Base-by-base conservation (phyloP, 1,284 basidiomycete species). In the Somion occarium region DNA sequence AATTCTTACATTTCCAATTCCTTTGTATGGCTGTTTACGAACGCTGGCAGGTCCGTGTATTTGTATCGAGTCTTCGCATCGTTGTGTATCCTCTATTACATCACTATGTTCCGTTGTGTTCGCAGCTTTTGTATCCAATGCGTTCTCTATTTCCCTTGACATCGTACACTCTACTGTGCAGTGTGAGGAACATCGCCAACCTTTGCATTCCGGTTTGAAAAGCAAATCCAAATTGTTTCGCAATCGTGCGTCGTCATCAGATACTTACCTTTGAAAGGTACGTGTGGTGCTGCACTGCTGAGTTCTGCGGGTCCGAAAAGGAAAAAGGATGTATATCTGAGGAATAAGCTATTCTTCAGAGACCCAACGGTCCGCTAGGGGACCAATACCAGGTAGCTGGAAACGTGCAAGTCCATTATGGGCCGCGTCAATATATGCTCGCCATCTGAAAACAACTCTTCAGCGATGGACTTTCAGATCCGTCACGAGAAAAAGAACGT, bases 281-380 rank as follows among this genome's bases (percentile, higher is more conserved):
- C 34, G 9, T 11, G 34, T 11, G n/a, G 11, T 37, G 34, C n/a
- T n/a, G 9, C 34, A n/a, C 34, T 9, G 11, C 34, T 37, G 9
- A n/a, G 34, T 37, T 37, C 34, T 37, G 34, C n/a, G n/a, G 34
- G 34, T n/a, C n/a, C n/a, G n/a, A n/a, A n/a, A n/a, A n/a, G n/a
- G n/a, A n/a, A n/a, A n/a, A n/a, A n/a, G n/a, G n/a, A n/a, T n/a
- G n/a, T n/a, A n/a, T n/a, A n/a, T n/a, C n/a, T n/a, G n/a, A n/a
- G n/a, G n/a, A n/a, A n/a, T n/a, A n/a, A n/a, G n/a, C n/a, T n/a
- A 88, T 62, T 90, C 86, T 56, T 88, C 87, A 15, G 74, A 71
- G 5, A 90, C 74, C 85, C 87, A 90, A 52, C 73, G 71, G 58
- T 88, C 84, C n/a, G 88, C 88, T 20, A 86, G 63, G 47, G 74